Evolutionary conservation across 2,329 filamentous ascomycete genomes (phyloP).

Genomic region (Diaporthe caulivora): DNA sequence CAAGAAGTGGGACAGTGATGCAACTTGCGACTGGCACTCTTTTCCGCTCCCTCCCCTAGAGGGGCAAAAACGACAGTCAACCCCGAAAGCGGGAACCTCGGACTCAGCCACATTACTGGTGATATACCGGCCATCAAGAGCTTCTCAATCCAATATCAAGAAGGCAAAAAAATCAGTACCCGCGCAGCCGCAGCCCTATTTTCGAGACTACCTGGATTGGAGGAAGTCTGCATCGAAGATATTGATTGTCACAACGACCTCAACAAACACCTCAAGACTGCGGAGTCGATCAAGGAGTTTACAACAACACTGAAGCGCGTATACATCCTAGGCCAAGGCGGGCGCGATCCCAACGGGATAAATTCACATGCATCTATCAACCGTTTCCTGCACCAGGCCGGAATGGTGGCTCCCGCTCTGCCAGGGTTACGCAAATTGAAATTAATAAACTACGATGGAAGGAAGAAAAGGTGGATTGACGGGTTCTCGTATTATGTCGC

Average conservation of each 20-base stretch:
- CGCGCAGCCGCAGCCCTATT: neutral
- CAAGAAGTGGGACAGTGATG: neutral
- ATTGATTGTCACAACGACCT: neutral
- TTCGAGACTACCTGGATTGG: neutral
- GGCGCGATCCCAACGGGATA: neutral
- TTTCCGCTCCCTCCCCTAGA: neutral
- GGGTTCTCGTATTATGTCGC: neutral
- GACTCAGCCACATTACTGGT: neutral
- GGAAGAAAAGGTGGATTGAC: neutral
- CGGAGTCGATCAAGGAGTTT: neutral
- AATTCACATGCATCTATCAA: neutral
- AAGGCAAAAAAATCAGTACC: neutral
- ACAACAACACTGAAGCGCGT: neutral
- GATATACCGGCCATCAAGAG: neutral
- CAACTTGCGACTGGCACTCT: neutral
- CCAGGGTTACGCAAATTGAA: neutral
- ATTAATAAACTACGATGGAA: neutral
- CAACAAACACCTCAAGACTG: neutral
- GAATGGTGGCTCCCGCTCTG: neutral
- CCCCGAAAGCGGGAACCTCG: neutral
- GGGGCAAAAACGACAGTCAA: rapidly evolving
- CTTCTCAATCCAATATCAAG: neutral
- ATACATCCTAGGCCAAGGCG: neutral
- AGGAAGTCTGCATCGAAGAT: conserved; percentile 3
- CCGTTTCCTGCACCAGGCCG: neutral